Percentiles rank a stretch among this genome's conserved stretches.
These are phyloP conservation scores for Yueomyces sinensis DNA, from an alignment of 805 yeast genomes.

Conservation along the genomic window DNA sequence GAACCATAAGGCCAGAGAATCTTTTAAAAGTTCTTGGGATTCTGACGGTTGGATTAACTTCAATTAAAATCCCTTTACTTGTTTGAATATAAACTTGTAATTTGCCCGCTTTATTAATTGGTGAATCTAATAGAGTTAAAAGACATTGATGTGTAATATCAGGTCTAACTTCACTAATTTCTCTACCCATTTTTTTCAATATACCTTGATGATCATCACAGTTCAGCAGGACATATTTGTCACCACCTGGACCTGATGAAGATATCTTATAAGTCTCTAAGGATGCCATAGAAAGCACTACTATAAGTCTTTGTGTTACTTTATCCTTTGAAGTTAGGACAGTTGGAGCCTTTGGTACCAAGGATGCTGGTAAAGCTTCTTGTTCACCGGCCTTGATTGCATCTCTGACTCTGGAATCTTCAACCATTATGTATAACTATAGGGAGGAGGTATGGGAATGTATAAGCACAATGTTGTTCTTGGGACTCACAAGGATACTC, in stretches of 20 bases:
- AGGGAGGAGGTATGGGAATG: too few relatives aligned
- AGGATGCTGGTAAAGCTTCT: constrained; percentile 45
- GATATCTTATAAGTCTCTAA: constrained; percentile 88
- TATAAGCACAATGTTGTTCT: too few relatives aligned
- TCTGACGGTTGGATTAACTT: constrained; percentile 91
- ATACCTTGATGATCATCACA: constrained; percentile 98
- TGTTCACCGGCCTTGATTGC: constrained; percentile 25
- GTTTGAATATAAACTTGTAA: constrained; percentile 95
- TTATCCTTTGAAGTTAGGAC: constrained; percentile 77
- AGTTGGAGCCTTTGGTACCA: constrained; percentile 80
- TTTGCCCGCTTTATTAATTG: constrained; percentile 93
- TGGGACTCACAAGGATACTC: too few relatives aligned
- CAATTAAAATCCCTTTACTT: constrained; percentile 86
- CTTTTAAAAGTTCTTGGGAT: constrained; percentile 97
- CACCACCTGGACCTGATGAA: constrained; percentile 67
- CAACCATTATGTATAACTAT: constrained; percentile 35
- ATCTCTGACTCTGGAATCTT: constrained; percentile 35
- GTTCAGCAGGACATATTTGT: constrained; percentile 83
- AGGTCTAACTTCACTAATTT: constrained; percentile 97
- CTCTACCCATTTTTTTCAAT: constrained; percentile 90
- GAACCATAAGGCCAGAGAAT: constrained; percentile 96
- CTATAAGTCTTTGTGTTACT: constrained; percentile 73
- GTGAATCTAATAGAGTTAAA: constrained; percentile 88
- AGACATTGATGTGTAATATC: constrained; percentile 98
- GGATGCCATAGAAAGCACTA: constrained; percentile 93